Conservation (phyloP, 2,329 filamentous ascomycete genomes). For the Ophiostoma montium region DNA sequence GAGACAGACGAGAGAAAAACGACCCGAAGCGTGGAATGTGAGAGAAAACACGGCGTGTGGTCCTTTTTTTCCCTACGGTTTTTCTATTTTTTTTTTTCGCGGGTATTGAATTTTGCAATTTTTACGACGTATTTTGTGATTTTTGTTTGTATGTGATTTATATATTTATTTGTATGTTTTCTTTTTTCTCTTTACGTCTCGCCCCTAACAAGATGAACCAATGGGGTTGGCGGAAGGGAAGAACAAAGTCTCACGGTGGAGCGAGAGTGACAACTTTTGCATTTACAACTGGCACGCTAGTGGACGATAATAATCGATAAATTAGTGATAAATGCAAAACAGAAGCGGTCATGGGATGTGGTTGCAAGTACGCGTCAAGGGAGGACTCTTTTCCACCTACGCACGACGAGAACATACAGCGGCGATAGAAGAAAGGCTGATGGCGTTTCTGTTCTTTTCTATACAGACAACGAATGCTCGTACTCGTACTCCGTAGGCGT, state of each 20-base stretch:
- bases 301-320: neutral
- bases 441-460: too few relatives aligned
- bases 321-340: neutral
- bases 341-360: too few relatives aligned
- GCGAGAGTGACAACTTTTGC: neutral
- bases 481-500: neutral
- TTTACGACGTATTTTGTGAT: neutral
- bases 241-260: neutral
- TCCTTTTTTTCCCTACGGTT: too few relatives aligned
- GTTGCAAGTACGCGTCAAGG: too few relatives aligned
- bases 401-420: neutral
- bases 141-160: neutral
- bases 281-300: neutral
- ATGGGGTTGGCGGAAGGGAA: neutral
- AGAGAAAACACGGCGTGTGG: too few relatives aligned
- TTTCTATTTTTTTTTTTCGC: too few relatives aligned
- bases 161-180: neutral
- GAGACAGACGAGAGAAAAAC: too few relatives aligned
- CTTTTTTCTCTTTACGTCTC: slow-evolving; percentile 1
- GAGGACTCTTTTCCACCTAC: too few relatives aligned
- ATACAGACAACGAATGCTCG: too few relatives aligned
- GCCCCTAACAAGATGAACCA: neutral
- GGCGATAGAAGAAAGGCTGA: neutral
- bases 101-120: neutral
- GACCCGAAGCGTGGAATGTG: too few relatives aligned